Base-by-base conservation (phyloP, 1,284 basidiomycete species). In the Cryptococcus floricola region DNA sequence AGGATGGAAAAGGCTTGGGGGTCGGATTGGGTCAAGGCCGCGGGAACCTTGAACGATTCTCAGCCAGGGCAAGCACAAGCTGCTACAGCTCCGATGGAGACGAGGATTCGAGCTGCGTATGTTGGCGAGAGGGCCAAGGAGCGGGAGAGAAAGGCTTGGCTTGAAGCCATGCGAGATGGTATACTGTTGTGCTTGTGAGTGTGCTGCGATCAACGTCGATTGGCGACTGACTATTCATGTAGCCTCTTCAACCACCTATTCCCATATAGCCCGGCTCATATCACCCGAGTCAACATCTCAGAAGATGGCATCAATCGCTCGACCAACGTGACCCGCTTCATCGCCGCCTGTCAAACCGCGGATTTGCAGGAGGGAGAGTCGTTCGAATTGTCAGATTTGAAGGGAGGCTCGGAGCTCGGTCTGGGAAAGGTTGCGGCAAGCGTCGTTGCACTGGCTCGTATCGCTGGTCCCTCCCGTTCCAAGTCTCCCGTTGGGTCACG, bases 151-250 rank as follows among this genome's bases (percentile, higher is more conserved):
- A 82, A 80, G 56, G 73, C 84, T 38, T 91, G 92, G 68, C 81
- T 81, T 47, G 87, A 89, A 56, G 85, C 87, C 1, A 71, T 92
- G 58, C 78, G 84, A 64, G 91, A 94, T 78, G 91, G 91, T 2
- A 87, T 86, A 71, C 82, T 93, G 28, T 81, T 94, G 23, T 92
- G 89, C 83, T 86, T 89, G 90, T 91, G 70, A 78, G 86, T 85
- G 16, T n/a, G 9, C 52, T 60, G 53, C 47, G 25, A 1, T 27
- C 19, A n/a, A n/a, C 3, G n/a, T 23, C 2, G 7, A 7, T 63
- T 45, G 8, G 19, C 25, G 42, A 23, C 41, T 37, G 10, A 34
- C 51, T 51, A 8, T 48, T 43, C 13, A 27, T 23, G 34, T 49
- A 67, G 66, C 58, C 63, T 71, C 1, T 57, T 71, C 47, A 73